Base-by-base conservation (phyloP, 768 basidiomycete species). In the Sutorius australiensis region DNA sequence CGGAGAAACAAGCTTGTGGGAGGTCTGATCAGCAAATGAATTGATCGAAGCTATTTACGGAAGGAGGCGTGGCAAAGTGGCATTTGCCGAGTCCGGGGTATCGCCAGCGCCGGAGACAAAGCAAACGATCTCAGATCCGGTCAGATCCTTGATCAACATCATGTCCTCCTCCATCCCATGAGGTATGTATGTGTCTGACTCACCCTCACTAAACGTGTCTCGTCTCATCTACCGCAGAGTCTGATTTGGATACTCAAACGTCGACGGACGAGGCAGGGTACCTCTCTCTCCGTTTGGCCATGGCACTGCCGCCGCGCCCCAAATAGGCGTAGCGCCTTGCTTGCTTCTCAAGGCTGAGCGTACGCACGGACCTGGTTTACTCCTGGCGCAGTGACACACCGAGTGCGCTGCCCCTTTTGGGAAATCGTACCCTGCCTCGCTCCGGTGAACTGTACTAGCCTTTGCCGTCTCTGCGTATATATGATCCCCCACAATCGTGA, bases 81-180 rank as follows among this genome's bases (percentile, higher is more conserved):
- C 28, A 65, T 33, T 62, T 52, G 8, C 69, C 69, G 69, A 34
- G 45, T 65, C 56, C 68, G 68, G 68, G 68, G 67, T 41, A 57
- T 65, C 49, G 45, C 50, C 65, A 67, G 62, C 61, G 56, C 68
- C 68, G 68, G 67, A 64, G 44, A 59, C 64, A 69, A 59, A 61
- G 42, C 19, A 59, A 65, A 61, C 55, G 61, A 69, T 69, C 68
- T 69, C 6, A 69, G 66, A 70, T 70, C 48, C 36, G n/a, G 14
- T 3, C 16, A 52, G 54, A 65, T 64, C 52, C n/a, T 10, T 32
- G 55, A 66, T 63, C 63, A 24, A 6, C 24, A 21, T 19, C 38
- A 24, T 24, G 24, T 8, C 32, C 46, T 43, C 21, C 34, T 48
- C 38, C 53, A 21, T 44, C 30, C 41, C 50, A 42, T 52, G 55